Conservation (phyloP, 202 grass and related monocot species). For the Carex sylvatica region DNA sequence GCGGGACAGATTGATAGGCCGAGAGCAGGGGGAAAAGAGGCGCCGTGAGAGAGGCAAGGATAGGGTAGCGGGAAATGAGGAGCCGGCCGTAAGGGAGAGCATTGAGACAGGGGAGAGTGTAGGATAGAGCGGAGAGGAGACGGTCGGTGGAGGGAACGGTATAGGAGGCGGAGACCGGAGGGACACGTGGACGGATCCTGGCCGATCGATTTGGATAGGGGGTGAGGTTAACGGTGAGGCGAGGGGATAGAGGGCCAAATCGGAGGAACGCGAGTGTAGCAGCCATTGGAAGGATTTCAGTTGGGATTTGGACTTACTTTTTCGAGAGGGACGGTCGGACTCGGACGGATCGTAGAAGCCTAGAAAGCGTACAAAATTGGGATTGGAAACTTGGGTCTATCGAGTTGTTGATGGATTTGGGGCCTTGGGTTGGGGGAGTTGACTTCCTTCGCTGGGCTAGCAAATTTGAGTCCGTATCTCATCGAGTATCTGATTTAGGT, state of each 20-base stretch:
- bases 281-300: not conserved
- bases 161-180: conserved; percentile 16
- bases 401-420: not conserved
- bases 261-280: conserved; percentile 18
- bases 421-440: not conserved
- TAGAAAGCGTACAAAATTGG: not conserved
- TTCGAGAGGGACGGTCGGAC: not conserved
- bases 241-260: not conserved
- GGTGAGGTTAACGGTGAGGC: not conserved
- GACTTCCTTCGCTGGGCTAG: no score
- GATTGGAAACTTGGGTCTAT: not conserved
- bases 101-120: conserved; percentile 39
- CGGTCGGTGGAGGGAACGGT: conserved; percentile 33
- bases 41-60: conserved; percentile 21
- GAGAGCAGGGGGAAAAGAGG: conserved; percentile 23
- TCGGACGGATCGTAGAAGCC: not conserved
- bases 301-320: not conserved
- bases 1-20: conserved; percentile 22
- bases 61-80: conserved; percentile 31
- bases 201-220: not conserved
- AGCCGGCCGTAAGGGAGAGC: conserved; percentile 37
- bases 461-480: no score
- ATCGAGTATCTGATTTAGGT: no score
- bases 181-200: not conserved
- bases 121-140: conserved; percentile 33